These are phyloP conservation scores for Chrysanthemum makinoi DNA, from an alignment of 129 eudicot species.

Conservation along the genomic window DNA sequence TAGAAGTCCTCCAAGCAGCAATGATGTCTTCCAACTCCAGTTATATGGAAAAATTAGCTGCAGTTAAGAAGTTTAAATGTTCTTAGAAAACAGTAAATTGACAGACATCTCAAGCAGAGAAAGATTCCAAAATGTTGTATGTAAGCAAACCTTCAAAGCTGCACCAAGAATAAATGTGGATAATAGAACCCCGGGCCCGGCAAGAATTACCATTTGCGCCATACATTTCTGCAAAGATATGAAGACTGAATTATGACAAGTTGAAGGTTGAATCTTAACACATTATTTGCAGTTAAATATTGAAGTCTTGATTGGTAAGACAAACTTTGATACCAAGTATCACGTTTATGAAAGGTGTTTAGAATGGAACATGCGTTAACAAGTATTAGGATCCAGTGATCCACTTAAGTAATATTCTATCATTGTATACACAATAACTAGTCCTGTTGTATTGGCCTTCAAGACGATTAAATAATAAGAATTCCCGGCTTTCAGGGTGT, in stretches of 20 bases:
- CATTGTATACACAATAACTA: no score
- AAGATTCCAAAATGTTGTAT: background rate
- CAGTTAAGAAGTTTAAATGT: conserved; percentile 15
- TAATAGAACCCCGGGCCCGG: conserved; percentile 96
- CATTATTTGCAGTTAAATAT: no score
- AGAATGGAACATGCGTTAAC: no score
- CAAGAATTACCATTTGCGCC: conserved; percentile 90
- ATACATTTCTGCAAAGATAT: conserved; percentile 63
- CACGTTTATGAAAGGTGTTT: no score
- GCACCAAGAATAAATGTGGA: conserved; percentile 86
- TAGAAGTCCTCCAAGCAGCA: conserved; percentile 95
- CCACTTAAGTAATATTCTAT: no score
- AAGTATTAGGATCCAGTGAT: no score
- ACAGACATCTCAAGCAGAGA: background rate
- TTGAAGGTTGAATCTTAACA: conserved; percentile 5
- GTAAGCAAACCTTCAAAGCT: conserved; percentile 69
- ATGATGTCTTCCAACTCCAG: conserved; percentile 94
- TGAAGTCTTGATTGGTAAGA: no score
- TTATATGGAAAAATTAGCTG: conserved; percentile 80
- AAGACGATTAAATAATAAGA: no score
- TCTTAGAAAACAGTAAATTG: no score
- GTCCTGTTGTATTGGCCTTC: no score
- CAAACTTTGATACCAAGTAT: no score
- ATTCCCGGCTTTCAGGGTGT: no score
- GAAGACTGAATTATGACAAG: background rate